phyloP scores from a whole-genome alignment of 352 stramenopile genomes.

The Phytopythium aichiense region DNA sequence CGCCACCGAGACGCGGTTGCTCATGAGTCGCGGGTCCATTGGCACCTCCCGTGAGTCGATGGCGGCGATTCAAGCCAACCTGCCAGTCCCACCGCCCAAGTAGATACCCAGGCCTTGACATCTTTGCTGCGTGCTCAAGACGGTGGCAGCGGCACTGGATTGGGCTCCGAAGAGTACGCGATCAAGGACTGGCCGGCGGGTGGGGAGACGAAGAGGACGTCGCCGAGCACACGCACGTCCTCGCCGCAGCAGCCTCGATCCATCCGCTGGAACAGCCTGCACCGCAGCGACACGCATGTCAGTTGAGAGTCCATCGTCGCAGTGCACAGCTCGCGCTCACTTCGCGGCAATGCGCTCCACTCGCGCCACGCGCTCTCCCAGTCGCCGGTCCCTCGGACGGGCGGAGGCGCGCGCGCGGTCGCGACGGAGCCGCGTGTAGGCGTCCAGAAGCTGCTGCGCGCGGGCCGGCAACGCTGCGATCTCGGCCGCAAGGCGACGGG shows the following conservation, averaged over 20 bases:
- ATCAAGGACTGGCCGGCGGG: constrained; percentile 25
- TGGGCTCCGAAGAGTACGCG: constrained; percentile 15
- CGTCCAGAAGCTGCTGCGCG: not conserved
- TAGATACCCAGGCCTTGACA: not conserved
- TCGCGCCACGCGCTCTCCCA: constrained; percentile 8
- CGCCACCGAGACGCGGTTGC: constrained; percentile 42
- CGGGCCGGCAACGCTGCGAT: not conserved
- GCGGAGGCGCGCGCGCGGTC: not conserved
- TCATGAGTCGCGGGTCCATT: constrained; percentile 43
- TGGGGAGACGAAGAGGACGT: constrained; percentile 31
- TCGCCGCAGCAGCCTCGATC: not conserved
- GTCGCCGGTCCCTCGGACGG: not conserved
- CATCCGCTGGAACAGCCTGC: constrained; percentile 4
- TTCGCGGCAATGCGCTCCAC: constrained; percentile 26
- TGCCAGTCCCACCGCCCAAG: not conserved
- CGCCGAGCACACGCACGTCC: constrained; percentile 19
- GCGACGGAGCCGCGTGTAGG: not conserved
- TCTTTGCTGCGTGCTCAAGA: not conserved
- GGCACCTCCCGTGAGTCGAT: constrained; percentile 9
- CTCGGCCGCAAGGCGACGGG: not conserved
- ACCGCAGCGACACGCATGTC: not conserved
- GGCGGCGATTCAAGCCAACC: constrained; percentile 3
- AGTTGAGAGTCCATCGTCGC: constrained; percentile 2
- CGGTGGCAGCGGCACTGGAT: constrained; percentile 25
- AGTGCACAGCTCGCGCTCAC: constrained; percentile 8